phyloP scores from a whole-genome alignment of 441 rosid species.

The Hura crepitans region DNA sequence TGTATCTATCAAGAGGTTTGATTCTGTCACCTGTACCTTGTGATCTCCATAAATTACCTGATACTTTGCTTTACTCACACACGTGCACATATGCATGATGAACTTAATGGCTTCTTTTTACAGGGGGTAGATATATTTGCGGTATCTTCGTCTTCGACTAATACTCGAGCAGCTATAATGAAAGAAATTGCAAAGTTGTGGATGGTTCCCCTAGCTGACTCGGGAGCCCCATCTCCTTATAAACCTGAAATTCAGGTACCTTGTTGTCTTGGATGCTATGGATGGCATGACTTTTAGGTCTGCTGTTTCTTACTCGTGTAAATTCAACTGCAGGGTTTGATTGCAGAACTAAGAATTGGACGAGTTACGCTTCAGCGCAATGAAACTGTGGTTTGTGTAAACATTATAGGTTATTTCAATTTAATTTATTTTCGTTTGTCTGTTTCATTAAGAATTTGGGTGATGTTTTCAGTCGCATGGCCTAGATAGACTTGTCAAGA shows the following conservation, averaged over 20 bases:
- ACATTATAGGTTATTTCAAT: conserved; percentile 24
- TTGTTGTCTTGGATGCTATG: conserved; percentile 24
- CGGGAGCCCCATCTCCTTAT: conserved; percentile 41
- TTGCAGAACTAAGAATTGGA: conserved; percentile 60
- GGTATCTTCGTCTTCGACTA: conserved; percentile 53
- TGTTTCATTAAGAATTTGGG: conserved; percentile 23
- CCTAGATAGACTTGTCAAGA: conserved; percentile 65
- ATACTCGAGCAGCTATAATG: conserved; percentile 47
- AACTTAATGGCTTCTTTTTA: conserved; percentile 24
- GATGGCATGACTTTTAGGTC: conserved; percentile 13
- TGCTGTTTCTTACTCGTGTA: conserved; percentile 27
- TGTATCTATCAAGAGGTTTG: conserved; percentile 78
- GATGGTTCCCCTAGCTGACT: conserved; percentile 48
- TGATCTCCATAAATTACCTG: neutral
- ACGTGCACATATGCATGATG: neutral
- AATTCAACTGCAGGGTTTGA: conserved; percentile 49
- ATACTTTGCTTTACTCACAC: neutral
- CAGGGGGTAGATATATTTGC: conserved; percentile 90
- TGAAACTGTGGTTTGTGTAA: conserved; percentile 45
- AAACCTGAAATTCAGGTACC: conserved; percentile 81
- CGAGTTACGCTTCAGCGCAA: conserved; percentile 60
- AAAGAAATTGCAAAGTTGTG: conserved; percentile 64
- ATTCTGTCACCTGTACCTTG: conserved; percentile 8
- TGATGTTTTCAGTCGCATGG: conserved; percentile 46
- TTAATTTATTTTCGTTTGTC: conserved; percentile 20